These are phyloP conservation scores for Purshia tridentata DNA, from an alignment of 306 rosid species.

Conservation along the genomic window DNA sequence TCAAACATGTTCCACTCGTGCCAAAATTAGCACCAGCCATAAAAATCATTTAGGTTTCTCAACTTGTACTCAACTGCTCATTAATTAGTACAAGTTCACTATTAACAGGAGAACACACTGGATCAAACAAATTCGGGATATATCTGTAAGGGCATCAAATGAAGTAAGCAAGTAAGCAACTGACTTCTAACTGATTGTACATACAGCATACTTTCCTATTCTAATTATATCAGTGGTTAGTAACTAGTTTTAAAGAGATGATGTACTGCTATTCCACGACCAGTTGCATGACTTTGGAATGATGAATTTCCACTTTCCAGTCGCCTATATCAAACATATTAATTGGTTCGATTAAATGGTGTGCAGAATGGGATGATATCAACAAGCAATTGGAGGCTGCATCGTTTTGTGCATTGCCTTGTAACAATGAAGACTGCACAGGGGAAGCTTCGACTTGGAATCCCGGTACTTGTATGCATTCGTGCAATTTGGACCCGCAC, in stretches of 20 bases:
- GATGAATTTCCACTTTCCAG: slow-evolving; percentile 3
- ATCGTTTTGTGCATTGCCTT: slow-evolving; percentile 41
- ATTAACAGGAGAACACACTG: no score
- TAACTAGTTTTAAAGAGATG: neutral
- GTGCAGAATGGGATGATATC: neutral
- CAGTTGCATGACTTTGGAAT: neutral
- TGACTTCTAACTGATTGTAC: neutral
- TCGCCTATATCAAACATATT: neutral
- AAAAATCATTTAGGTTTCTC: no score
- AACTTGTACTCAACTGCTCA: neutral
- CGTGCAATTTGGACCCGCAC: slow-evolving; percentile 54
- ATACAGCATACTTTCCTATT: neutral
- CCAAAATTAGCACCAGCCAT: neutral
- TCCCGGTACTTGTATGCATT: slow-evolving; percentile 61
- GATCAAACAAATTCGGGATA: no score
- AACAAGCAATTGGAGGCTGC: slow-evolving; percentile 33
- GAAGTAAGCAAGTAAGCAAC: neutral
- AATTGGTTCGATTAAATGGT: neutral
- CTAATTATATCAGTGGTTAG: neutral
- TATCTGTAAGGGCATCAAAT: no score
- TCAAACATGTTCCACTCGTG: neutral
- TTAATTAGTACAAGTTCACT: neutral
- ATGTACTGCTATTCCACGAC: neutral
- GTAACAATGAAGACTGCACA: slow-evolving; percentile 63
- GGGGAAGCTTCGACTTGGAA: slow-evolving; percentile 65